Base-by-base conservation (phyloP, 768 basidiomycete species). In the Pisolithus orientalis region DNA sequence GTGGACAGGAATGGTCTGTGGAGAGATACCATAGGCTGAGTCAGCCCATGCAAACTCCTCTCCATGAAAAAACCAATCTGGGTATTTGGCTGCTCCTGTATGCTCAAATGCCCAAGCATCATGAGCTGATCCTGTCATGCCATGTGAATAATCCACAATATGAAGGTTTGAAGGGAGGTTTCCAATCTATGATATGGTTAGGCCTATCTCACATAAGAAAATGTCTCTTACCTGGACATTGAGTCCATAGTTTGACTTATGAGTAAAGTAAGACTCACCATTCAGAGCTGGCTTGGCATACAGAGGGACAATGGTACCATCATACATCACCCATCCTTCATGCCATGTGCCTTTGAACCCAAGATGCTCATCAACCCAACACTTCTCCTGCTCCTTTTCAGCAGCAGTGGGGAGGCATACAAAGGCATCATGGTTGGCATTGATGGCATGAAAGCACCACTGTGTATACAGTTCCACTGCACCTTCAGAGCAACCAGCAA, bases 301-400 rank as follows among this genome's bases (percentile, higher is more conserved):
- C n/a, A n/a, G n/a, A 21, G 21, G n/a, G n/a, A 39, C 38, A 39
- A 39, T 39, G 4, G 4, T 71, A 1, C 70, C 68, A 58, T 71
- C 68, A 47, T 69, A 68, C 61, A 67, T 70, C 1, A 70, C 31
- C 59, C 62, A 72, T 5, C 70, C 72, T 9, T 73, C 70, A 21
- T 64, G 50, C 69, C 67, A 72, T 9, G 56, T 8, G 16, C 66
- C 65, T 34, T 37, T 16, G 44, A 67, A 72, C 0, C 66, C 65
- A 8, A 70, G 8, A 29, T 64, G 62, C 1, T 63, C 10, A 29
- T 70, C 71, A 3, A 71, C 63, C 70, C 71, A 73, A 13, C 24
- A 8, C 54, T 73, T 72, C 40, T 70, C 71, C 50, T 68, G 70
- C 49, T 72, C 70, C 47, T 59, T n/a, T n/a, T n/a, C n/a, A n/a